A percentile compares a stretch with the other conserved stretches of the same genome.
phyloP scores from a whole-genome alignment of 1,284 basidiomycete species.

The Polyporus tsugae region DNA sequence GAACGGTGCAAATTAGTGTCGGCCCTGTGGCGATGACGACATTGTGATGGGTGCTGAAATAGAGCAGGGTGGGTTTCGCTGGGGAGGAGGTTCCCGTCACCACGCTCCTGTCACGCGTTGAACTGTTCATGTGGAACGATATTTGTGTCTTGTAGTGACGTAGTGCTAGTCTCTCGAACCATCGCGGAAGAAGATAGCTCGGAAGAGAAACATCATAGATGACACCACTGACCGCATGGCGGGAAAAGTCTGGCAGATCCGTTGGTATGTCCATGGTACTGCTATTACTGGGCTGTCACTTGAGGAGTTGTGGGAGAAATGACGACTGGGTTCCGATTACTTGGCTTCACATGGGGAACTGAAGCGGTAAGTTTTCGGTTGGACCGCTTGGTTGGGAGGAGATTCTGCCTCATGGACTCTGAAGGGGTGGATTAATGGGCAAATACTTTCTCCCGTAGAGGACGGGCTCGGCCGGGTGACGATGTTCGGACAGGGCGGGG shows the following conservation, averaged over 20 bases:
- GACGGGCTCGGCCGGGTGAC: background rate
- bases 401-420: slow-evolving; percentile 9
- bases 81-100: background rate
- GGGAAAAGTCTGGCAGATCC: background rate
- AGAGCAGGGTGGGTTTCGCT: background rate
- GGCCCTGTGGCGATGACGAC: background rate
- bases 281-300: background rate
- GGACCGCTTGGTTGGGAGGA: slow-evolving; percentile 19
- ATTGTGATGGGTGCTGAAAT: background rate
- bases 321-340: background rate
- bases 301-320: slow-evolving; percentile 2
- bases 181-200: background rate
- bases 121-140: background rate
- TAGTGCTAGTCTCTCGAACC: background rate
- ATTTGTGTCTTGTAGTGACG: background rate
- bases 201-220: background rate
- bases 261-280: background rate
- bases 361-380: background rate
- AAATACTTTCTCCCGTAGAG: background rate
- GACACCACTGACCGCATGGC: background rate
- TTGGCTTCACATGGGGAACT: background rate
- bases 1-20: background rate
- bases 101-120: background rate
- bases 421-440: background rate
- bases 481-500: background rate